These are phyloP conservation scores for Nasturtium officinale DNA, from an alignment of 345 rosid genomes.

Conservation along the genomic window DNA sequence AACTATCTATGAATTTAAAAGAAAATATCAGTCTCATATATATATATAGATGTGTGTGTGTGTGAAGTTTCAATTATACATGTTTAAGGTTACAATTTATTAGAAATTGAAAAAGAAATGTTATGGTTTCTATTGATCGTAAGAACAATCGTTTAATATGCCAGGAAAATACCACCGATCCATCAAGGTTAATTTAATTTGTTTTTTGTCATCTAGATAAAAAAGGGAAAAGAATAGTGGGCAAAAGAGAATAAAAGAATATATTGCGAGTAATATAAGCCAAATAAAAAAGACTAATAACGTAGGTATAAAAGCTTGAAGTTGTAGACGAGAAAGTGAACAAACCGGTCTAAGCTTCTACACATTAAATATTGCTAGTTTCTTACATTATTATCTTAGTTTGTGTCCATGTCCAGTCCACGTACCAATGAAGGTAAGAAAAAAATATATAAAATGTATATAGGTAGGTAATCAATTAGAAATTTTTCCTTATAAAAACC, in stretches of 20 bases:
- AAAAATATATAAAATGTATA: background rate
- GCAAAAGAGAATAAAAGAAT: background rate
- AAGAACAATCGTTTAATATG: background rate
- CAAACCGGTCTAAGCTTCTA: constrained; percentile 22
- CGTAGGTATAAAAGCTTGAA: constrained; percentile 1
- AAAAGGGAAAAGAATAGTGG: background rate
- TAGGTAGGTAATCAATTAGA: background rate
- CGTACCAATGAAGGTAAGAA: constrained; percentile 31
- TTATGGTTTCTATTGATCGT: background rate
- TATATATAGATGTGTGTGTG: too few relatives aligned
- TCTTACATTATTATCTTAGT: constrained; percentile 24
- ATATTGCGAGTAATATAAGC: background rate
- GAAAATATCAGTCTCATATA: background rate
- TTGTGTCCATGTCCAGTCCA: constrained; percentile 30
- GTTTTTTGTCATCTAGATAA: background rate
- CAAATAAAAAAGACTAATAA: background rate
- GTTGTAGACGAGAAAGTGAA: background rate
- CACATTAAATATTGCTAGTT: constrained; percentile 28
- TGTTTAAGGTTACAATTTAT: background rate
- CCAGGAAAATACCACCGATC: background rate
- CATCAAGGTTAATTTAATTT: too few relatives aligned
- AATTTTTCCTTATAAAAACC: constrained; percentile 39
- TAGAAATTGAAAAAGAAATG: background rate
- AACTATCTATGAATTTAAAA: background rate
- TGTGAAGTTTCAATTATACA: background rate